phyloP scores from a whole-genome alignment of 2,329 filamentous ascomycete species.

The Epichloe sibirici region DNA sequence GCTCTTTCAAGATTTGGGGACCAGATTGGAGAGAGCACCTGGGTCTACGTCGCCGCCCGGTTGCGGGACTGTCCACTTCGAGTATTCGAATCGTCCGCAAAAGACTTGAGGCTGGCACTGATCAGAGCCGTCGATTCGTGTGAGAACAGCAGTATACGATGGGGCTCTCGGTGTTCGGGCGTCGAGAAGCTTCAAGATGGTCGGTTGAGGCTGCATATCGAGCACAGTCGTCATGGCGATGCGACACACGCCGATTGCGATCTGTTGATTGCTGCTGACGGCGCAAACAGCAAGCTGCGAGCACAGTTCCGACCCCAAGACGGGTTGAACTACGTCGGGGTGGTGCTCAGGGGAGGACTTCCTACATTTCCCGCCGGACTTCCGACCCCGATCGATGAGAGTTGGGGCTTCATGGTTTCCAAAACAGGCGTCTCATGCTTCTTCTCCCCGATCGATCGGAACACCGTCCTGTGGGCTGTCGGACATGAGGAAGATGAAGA shows the following conservation, averaged over 20 bases:
- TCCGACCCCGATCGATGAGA: constrained; percentile 17
- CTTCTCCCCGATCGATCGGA: constrained; percentile 25
- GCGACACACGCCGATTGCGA: constrained; percentile 16
- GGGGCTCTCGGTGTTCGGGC: not conserved
- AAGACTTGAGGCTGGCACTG: not conserved
- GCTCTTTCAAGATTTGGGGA: constrained; percentile 29
- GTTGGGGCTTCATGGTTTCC: constrained; percentile 23
- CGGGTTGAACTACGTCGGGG: constrained; percentile 21
- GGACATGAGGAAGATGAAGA: constrained; percentile 16
- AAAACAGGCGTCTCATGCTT: constrained; percentile 25
- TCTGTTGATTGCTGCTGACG: constrained; percentile 29
- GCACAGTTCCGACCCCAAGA: constrained; percentile 22
- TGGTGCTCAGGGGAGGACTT: constrained; percentile 21
- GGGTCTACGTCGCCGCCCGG: constrained; percentile 18
- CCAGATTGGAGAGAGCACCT: constrained; percentile 22
- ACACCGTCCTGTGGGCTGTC: constrained; percentile 26
- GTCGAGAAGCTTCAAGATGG: not conserved
- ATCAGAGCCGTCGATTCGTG: constrained; percentile 1
- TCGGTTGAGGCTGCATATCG: not conserved
- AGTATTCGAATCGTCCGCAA: not conserved
- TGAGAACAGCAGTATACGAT: not conserved
- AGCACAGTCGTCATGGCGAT: constrained; percentile 1
- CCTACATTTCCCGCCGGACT: constrained; percentile 19
- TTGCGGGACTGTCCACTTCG: constrained; percentile 19
- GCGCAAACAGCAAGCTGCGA: constrained; percentile 25